Evolutionary conservation across 192 early-diverging fungal species (phyloP), one percentile per base, ranked within the genome.

Genomic region (Neocallimastix lanati): DNA sequence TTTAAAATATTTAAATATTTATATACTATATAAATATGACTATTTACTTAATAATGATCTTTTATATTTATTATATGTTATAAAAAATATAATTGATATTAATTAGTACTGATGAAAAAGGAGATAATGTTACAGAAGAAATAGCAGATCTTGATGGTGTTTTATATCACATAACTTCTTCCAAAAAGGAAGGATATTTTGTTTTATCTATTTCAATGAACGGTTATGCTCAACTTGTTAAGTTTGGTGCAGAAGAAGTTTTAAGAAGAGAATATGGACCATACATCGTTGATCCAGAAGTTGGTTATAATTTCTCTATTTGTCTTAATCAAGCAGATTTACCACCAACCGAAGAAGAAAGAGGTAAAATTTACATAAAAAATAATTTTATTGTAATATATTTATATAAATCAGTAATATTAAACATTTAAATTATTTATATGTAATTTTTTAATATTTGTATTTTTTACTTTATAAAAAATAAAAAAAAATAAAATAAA

Each of bases 61-160:
- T n/a, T n/a, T n/a, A n/a, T n/a, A n/a, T n/a, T n/a, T n/a, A n/a
- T n/a, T n/a, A n/a, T n/a, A n/a, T n/a, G n/a, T n/a, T n/a, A n/a
- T n/a, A n/a, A n/a, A n/a, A n/a, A n/a, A n/a, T n/a, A n/a, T n/a
- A n/a, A n/a, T n/a, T n/a, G n/a, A n/a, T n/a, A n/a, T n/a, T n/a
- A n/a, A n/a, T n/a, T n/a, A 50, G 40, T 50, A 50, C 40, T 50
- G 40, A 50, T 50, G 40, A 50, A 50, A 50, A 50, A 13, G 13
- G 16, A 4, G 40, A 50, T 50, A 89, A 93, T 82, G 89, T 96
- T 82, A 93, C 88, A 38, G 40, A 50, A 50, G 16, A 50, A 50
- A 87, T 97, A 77, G 95, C 95, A 33, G 98, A 99, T 85, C 98
- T 99, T 87, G 98, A 99, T 88, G 96, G 96, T 77, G 96, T 98